phyloP scores from a whole-genome alignment of 495 filamentous ascomycete genomes.

The Aspergillus nidulans region DNA sequence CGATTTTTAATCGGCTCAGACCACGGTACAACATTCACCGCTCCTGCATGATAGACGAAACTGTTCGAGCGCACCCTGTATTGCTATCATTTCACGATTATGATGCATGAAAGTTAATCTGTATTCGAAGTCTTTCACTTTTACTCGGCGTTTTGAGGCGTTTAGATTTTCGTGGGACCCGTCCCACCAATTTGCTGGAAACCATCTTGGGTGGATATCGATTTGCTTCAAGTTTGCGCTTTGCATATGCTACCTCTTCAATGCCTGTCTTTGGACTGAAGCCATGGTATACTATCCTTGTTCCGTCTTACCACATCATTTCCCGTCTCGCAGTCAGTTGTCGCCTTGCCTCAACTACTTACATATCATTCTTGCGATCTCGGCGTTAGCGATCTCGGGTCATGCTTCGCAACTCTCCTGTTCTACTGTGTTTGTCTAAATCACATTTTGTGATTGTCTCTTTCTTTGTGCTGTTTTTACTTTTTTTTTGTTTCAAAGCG shows the following conservation, averaged over 20 bases:
- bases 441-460: not conserved
- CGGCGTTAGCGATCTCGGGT: slow-evolving; percentile 24
- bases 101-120: slow-evolving; percentile 37
- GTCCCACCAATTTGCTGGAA: slow-evolving; percentile 12
- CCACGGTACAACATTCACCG: slow-evolving; percentile 9
- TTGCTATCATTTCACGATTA: slow-evolving; percentile 29
- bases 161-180: slow-evolving; percentile 15
- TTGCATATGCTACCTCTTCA: slow-evolving; percentile 16
- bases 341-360: slow-evolving; percentile 2
- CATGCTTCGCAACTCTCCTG: slow-evolving; percentile 4
- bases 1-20: slow-evolving; percentile 40
- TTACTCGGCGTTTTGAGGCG: slow-evolving; percentile 28
- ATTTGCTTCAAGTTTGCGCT: not conserved
- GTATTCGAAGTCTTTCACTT: slow-evolving; percentile 25
- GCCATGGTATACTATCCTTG: slow-evolving; percentile 12
- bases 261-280: not conserved
- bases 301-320: not conserved
- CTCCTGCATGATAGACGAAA: slow-evolving; percentile 18
- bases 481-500: not conserved
- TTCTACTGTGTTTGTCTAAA: not conserved
- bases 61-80: slow-evolving; percentile 26
- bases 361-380: slow-evolving; percentile 19
- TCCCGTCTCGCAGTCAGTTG: not conserved
- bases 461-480: not conserved
- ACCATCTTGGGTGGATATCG: slow-evolving; percentile 13